Percentiles rank a stretch among this genome's conserved stretches.
Conservation (phyloP, 768 basidiomycete species). For the Hysterangium stoloniferum region DNA sequence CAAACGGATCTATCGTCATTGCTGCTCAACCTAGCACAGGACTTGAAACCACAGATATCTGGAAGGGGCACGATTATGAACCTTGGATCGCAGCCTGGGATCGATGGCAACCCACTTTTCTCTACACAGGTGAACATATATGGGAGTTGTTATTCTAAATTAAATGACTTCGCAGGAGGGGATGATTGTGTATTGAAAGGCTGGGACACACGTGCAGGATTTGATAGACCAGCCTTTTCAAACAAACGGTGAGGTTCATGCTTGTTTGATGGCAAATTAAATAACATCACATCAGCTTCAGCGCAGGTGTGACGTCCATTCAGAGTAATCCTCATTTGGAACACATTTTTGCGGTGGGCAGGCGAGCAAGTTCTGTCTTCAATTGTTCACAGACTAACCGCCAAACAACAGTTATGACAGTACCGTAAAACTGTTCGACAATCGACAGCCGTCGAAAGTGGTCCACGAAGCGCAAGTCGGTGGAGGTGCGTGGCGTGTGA, state of each 20-base stretch:
- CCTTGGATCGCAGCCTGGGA: constrained; percentile 94
- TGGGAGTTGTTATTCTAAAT: too few relatives aligned
- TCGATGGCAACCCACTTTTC: constrained; percentile 68
- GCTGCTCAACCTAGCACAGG: constrained; percentile 37
- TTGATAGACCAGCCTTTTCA: constrained; percentile 48
- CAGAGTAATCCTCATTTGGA: constrained; percentile 76
- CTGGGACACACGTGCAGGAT: constrained; percentile 79
- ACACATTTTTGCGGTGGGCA: constrained; percentile 83
- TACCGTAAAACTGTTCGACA: constrained; percentile 75
- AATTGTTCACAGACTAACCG: neutral
- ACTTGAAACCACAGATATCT: constrained; percentile 44
- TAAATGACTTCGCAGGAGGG: constrained; percentile 51
- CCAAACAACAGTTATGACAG: constrained; percentile 64
- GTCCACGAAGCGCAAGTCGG: constrained; percentile 61
- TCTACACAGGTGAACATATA: constrained; percentile 86
- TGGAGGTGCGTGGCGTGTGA: constrained; percentile 93
- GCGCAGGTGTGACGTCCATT: constrained; percentile 87
- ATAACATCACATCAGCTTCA: constrained; percentile 50
- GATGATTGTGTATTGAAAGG: constrained; percentile 86
- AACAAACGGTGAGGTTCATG: constrained; percentile 55
- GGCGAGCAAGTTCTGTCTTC: constrained; percentile 36
- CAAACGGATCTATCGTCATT: constrained; percentile 69
- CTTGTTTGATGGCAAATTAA: constrained; percentile 6
- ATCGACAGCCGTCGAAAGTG: constrained; percentile 53
- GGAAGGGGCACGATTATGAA: constrained; percentile 90